Conservation (phyloP, 495 filamentous ascomycete genomes). For the Tuber magnatum region DNA sequence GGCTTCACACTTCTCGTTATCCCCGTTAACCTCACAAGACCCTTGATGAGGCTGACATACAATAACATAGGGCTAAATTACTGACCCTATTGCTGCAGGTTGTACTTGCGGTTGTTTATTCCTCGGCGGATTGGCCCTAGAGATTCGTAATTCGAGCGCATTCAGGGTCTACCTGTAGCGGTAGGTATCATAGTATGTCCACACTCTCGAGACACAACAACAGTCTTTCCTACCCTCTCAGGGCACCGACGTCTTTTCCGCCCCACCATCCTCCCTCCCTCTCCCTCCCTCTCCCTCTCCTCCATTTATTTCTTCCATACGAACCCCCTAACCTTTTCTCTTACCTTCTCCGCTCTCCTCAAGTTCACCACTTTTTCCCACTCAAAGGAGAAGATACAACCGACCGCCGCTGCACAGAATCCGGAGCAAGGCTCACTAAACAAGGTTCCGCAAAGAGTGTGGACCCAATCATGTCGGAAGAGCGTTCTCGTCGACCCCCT, state of each 20-base stretch:
- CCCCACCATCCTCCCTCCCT: slow-evolving; percentile 22
- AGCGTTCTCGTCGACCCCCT: slow-evolving; percentile 30
- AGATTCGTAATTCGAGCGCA: slow-evolving; percentile 28
- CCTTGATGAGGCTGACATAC: not conserved
- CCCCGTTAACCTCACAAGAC: not conserved
- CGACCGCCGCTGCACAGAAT: not conserved
- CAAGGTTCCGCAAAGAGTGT: not conserved
- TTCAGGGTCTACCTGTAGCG: slow-evolving; percentile 10
- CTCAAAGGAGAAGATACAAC: not conserved
- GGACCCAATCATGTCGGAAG: slow-evolving; percentile 25
- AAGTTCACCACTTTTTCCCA: not conserved
- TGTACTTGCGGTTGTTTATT: slow-evolving; percentile 34
- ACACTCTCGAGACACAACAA: slow-evolving; percentile 30
- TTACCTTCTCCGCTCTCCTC: not conserved
- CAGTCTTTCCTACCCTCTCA: slow-evolving; percentile 22
- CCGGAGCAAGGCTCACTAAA: not conserved
- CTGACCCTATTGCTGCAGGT: slow-evolving; percentile 23
- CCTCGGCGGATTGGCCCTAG: slow-evolving; percentile 33
- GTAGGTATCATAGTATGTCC: slow-evolving; percentile 13
- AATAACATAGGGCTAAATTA: slow-evolving; percentile 1
- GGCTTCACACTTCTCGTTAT: not conserved
- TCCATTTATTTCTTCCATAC: slow-evolving; percentile 1
- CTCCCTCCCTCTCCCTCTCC: slow-evolving; percentile 8
- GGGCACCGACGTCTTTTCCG: slow-evolving; percentile 26
- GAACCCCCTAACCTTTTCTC: slow-evolving; percentile 4